Evolutionary conservation across 176 grass and related monocot species (phyloP).

Genomic region (Zizania latifolia): DNA sequence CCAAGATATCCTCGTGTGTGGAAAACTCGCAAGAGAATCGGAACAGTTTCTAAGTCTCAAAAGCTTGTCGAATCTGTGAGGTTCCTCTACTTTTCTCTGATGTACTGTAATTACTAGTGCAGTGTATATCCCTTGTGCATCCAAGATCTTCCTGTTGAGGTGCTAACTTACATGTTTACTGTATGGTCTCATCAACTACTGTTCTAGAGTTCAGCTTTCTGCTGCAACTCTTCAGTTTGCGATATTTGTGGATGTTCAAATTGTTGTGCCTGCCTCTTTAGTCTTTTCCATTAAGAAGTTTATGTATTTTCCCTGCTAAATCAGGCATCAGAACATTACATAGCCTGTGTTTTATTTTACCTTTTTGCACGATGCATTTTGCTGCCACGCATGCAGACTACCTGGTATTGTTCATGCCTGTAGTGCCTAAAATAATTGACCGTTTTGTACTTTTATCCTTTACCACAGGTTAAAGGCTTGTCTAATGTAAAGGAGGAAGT

Average conservation of each 20-base stretch:
- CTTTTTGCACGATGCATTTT: background rate
- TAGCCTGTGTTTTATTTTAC: background rate
- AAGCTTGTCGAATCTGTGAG: slow-evolving; percentile 93
- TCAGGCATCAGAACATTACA: background rate
- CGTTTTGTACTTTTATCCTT: background rate
- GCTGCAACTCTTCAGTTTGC: background rate
- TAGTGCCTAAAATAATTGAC: background rate
- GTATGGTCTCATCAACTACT: background rate
- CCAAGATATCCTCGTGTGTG: slow-evolving; percentile 85
- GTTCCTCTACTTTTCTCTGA: slow-evolving; percentile 34
- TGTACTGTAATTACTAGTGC: background rate
- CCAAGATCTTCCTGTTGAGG: background rate
- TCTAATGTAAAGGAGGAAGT: slow-evolving; percentile 98
- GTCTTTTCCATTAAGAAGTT: background rate
- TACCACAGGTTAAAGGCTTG: slow-evolving; percentile 67
- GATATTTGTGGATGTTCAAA: background rate
- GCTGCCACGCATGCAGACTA: background rate
- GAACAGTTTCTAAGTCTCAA: slow-evolving; percentile 85
- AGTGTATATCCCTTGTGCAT: background rate
- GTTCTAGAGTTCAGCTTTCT: background rate
- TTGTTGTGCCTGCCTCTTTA: background rate
- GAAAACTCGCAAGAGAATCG: slow-evolving; percentile 72
- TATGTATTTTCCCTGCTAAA: background rate
- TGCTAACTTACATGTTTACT: background rate
- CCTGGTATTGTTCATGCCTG: background rate